Base-by-base conservation (phyloP, 2,329 filamentous ascomycete species). In the Thielaviopsis euricoi region DNA sequence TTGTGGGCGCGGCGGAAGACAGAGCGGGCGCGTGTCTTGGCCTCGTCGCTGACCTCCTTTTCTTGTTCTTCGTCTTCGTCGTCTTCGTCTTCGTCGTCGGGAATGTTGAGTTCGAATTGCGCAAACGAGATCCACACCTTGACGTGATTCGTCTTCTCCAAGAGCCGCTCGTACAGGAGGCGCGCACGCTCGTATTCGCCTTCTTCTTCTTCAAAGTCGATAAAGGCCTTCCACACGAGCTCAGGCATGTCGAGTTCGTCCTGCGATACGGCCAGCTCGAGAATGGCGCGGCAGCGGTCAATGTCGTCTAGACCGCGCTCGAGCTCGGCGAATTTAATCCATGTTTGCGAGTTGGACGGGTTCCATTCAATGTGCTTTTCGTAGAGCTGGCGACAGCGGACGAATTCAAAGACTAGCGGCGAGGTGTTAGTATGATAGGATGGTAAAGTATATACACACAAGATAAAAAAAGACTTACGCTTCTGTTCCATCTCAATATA, bases 121-220 rank as follows among this genome's bases (percentile, higher is more conserved):
- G 93, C 93, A 72, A 91, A 98, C 69, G 87, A 91, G 70, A 93
- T 95, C 93, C 93, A 98, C 61, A 98, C 93, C 76, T 97, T 98
- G 76, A 96, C 89, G 67, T 98, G 93, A 66, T 93, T 85, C n/a
- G 93, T 95, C 81, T 94, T 96, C 66, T 88, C 77, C 50, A 98
- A 78, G 13, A 98, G 78, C 7, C 91, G 82, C 73, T 97, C 91
- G 72, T 97, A 98, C 51, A 98, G 75, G 3, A 75, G 74, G 53
- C 93, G 79, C 4, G 89, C 89, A 53, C 83, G 78, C 56, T 89
- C 88, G 70, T 91, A 96, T 70, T 96, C 89, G 66, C 84, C 87
- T 70, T 95, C 89, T 65, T 95, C 89, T 67, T 97, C 91, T 71
- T 98, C 93, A 67, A 97, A 97, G 70, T 98, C 93, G 65, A 98